Base-by-base conservation (phyloP, 1,284 basidiomycete species). In the Irpex sp. region DNA sequence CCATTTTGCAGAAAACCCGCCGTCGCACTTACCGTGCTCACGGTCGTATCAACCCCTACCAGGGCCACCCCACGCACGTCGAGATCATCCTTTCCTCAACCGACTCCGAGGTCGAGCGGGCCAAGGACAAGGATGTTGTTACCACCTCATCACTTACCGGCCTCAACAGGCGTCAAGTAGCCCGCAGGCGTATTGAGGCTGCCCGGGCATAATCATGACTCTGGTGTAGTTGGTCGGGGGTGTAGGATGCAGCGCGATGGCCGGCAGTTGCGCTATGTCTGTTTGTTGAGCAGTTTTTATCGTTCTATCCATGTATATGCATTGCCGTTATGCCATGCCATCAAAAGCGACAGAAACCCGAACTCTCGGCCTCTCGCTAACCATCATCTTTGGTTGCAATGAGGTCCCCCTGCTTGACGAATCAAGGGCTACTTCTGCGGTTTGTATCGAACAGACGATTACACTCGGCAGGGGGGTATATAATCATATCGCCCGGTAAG, bases 1-100 rank as follows among this genome's bases (percentile, higher is more conserved):
- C 19, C 7, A 49, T 14, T 45, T 12, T 7, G 7, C 68, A 93
- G 90, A 99, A 99, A 94, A 99, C 97, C 76, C 94, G 94, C 78
- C 94, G 97, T 73, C 93, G 97, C 76, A 99, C 97, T 69, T 99
- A 97, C 89, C 95, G 97, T 80, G 97, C 97, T 59, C 94, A 96
- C 79, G 93, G 93, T 87, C 90, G 93, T 72, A 95, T 93, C 77
- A 93, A 92, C 80, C 90, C 91, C 58, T 92, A 91, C 82, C 91
- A 94, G 79, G 92, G 93, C 60, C 89, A 92, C 81, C 94, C 94
- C 59, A 91, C 88, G 78, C 97, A 99, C 76, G 91, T 99, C 68
- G 97, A 99, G 76, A 85, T 97, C 75, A 93, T 97, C 75, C 87
- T 97, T 65, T 81, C 86, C 59, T 88, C 87, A 64, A 78, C 85